These are phyloP conservation scores for Parasitella parasitica DNA, from an alignment of 371 early-diverging fungal genomes.

Conservation along the genomic window DNA sequence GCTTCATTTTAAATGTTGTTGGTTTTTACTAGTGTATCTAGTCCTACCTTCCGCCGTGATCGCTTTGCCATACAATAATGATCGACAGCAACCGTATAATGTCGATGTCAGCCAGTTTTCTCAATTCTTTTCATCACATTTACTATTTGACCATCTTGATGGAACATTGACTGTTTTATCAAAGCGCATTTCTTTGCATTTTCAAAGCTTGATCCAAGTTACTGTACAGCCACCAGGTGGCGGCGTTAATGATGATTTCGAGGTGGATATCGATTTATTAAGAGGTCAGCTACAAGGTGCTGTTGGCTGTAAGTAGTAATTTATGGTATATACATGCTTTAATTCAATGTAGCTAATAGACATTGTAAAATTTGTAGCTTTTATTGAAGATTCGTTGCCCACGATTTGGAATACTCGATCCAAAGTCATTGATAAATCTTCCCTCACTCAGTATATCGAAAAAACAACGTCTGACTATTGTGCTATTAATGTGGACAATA, in stretches of 20 bases:
- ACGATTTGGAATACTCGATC: conserved; percentile 33
- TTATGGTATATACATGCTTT: neutral
- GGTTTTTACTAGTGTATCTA: neutral
- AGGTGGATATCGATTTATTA: conserved; percentile 33
- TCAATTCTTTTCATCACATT: conserved; percentile 27
- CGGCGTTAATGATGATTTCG: conserved; percentile 2
- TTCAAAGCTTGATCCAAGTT: conserved; percentile 34
- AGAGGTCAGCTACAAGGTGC: conserved; percentile 41
- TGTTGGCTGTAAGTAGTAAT: conserved; percentile 37
- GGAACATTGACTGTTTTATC: conserved; percentile 27
- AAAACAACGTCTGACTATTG: neutral
- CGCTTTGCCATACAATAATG: neutral
- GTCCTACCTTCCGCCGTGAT: neutral
- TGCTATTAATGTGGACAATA: neutral
- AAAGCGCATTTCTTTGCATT: conserved; percentile 28
- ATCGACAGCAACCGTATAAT: neutral
- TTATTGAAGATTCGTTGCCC: conserved; percentile 39
- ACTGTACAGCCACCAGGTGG: conserved; percentile 4
- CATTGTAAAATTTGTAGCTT: conserved; percentile 19
- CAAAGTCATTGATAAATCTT: conserved; percentile 20
- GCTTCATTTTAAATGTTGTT: neutral
- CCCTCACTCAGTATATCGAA: conserved; percentile 24
- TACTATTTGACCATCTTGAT: conserved; percentile 39
- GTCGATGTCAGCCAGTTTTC: conserved; percentile 32
- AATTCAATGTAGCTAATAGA: neutral